A percentile compares a stretch with the other conserved stretches of the same genome.
These are phyloP conservation scores for Mrakia frigida DNA, from an alignment of 768 basidiomycete genomes.

Conservation along the genomic window DNA sequence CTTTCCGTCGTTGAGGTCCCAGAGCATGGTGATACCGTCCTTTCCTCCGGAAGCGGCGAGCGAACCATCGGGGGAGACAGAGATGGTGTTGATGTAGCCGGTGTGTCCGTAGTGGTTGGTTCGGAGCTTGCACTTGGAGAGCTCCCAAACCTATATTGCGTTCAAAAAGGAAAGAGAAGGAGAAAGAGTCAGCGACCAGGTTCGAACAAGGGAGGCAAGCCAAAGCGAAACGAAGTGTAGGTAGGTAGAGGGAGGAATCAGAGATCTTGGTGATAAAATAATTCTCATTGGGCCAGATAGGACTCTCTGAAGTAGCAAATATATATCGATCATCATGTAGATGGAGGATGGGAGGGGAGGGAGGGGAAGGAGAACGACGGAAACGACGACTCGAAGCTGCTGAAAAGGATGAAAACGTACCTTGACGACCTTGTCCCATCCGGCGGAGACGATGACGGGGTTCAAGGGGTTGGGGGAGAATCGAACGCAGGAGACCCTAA, in stretches of 20 bases:
- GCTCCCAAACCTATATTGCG: constrained; percentile 86
- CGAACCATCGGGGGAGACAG: constrained; percentile 97
- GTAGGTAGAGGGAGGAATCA: constrained; percentile 51
- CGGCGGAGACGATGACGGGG: constrained; percentile 97
- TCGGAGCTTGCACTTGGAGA: constrained; percentile 99
- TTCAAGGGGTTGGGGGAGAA: constrained; percentile 97
- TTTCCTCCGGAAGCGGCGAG: constrained; percentile 98
- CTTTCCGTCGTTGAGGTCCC: constrained; percentile 99
- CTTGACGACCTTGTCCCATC: constrained; percentile 99
- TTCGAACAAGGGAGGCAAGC: constrained; percentile 3
- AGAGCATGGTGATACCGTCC: constrained; percentile 99
- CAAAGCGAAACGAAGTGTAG: background rate
- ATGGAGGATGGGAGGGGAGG: constrained; percentile 11
- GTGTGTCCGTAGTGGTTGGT: constrained; percentile 99
- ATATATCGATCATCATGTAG: constrained; percentile 54
- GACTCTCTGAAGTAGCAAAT: constrained; percentile 88
- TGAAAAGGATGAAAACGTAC: constrained; percentile 51
- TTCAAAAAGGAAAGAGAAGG: constrained; percentile 6
- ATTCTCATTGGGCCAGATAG: constrained; percentile 63
- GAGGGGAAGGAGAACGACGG: constrained; percentile 9
- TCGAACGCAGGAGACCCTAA: constrained; percentile 83
- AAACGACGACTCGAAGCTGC: constrained; percentile 8
- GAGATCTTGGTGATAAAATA: constrained; percentile 73
- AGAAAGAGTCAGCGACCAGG: constrained; percentile 32
- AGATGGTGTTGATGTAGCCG: constrained; percentile 97